Percentiles rank a stretch among this genome's conserved stretches.
phyloP scores from a whole-genome alignment of 140 eudicot species.

The Senecio squalidus region DNA sequence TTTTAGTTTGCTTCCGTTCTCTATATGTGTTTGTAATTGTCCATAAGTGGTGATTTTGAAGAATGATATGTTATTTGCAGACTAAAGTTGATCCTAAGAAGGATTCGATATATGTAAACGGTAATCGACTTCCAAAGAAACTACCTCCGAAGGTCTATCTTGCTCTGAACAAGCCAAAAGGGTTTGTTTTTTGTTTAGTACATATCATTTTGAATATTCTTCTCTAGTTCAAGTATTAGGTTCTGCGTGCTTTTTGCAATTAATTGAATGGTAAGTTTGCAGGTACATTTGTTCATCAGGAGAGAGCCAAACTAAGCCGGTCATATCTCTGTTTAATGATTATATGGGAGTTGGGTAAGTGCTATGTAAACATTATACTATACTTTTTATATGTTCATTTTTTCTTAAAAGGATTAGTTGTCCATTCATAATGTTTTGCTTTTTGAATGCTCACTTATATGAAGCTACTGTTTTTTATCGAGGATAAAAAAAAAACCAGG shows the following conservation, averaged over 20 bases:
- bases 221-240: neutral
- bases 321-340: constrained; percentile 54
- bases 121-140: constrained; percentile 80
- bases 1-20: neutral
- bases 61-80: constrained; percentile 35
- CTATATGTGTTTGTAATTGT: neutral
- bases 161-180: constrained; percentile 91
- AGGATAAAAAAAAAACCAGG: constrained; percentile 68
- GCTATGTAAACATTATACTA: neutral
- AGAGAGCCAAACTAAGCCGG: constrained; percentile 68
- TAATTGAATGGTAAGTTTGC: constrained; percentile 6
- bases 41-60: neutral
- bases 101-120: constrained; percentile 84
- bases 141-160: constrained; percentile 88
- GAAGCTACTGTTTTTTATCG: constrained; percentile 9
- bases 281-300: constrained; percentile 86
- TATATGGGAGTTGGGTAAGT: constrained; percentile 73
- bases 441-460: neutral
- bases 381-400: neutral
- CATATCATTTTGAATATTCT: neutral
- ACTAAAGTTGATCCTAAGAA: constrained; percentile 85
- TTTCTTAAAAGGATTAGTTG: neutral
- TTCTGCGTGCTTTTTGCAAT: constrained; percentile 3
- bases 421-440: neutral
- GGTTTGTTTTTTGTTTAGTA: neutral